Conservation (phyloP, 495 filamentous ascomycete genomes). For the Penicillium canescens region DNA sequence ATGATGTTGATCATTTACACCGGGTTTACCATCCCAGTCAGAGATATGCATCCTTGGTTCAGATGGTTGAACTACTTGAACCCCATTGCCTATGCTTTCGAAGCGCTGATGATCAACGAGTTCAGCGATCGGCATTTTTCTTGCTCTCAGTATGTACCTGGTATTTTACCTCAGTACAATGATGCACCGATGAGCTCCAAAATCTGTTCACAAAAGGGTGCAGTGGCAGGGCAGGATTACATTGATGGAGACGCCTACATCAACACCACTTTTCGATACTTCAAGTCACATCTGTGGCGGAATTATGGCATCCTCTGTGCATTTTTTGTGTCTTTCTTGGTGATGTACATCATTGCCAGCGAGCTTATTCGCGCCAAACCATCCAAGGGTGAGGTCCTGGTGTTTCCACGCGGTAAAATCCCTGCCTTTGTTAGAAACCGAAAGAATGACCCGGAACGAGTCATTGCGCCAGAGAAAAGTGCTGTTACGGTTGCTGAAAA, state of each 20-base stretch:
- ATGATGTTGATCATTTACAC: conserved; percentile 84
- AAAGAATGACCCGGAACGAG: conserved; percentile 30
- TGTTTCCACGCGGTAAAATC: conserved; percentile 78
- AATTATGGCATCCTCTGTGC: conserved; percentile 79
- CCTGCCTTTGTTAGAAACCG: conserved; percentile 57
- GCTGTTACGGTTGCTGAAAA: not conserved
- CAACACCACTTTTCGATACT: conserved; percentile 59
- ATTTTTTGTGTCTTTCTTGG: conserved; percentile 69
- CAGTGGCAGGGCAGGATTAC: conserved; percentile 52
- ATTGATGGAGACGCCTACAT: conserved; percentile 74
- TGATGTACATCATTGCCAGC: conserved; percentile 66
- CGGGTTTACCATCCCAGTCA: conserved; percentile 80
- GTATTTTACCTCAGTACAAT: conserved; percentile 49
- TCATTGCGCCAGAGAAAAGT: conserved; percentile 39
- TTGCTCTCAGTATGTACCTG: conserved; percentile 65
- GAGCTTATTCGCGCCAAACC: conserved; percentile 76
- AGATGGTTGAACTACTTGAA: conserved; percentile 88
- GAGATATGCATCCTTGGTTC: conserved; percentile 75
- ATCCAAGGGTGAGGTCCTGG: conserved; percentile 85
- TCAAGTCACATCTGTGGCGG: conserved; percentile 66
- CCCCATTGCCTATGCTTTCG: conserved; percentile 84
- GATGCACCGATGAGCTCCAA: conserved; percentile 31
- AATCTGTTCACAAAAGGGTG: conserved; percentile 65
- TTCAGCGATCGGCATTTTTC: conserved; percentile 65
- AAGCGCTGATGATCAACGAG: conserved; percentile 88